These are phyloP conservation scores for Russula sp. DNA, from an alignment of 768 basidiomycete genomes.

Conservation along the genomic window DNA sequence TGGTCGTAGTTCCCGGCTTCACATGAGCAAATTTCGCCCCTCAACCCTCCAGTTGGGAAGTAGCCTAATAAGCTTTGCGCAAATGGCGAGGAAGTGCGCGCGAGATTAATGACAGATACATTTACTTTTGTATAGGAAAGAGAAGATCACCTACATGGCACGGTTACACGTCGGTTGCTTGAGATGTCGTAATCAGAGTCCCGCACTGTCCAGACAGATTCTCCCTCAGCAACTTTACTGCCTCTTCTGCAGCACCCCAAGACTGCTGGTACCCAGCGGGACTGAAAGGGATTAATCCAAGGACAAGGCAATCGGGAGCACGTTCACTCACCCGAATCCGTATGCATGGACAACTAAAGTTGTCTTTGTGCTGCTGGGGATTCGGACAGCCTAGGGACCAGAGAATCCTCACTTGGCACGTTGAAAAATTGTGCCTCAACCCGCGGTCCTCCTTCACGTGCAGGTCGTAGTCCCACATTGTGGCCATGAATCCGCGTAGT, in stretches of 20 bases:
- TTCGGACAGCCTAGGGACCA: conserved; percentile 23
- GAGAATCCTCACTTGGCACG: conserved; percentile 32
- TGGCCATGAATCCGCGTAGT: conserved; percentile 43
- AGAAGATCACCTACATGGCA: background rate
- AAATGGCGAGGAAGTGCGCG: background rate
- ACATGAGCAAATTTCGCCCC: background rate
- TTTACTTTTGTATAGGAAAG: background rate
- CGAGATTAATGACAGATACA: background rate
- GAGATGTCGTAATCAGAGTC: background rate
- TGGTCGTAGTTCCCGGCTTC: background rate
- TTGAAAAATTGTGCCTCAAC: conserved; percentile 44
- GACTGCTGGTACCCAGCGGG: conserved; percentile 30
- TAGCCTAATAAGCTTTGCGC: background rate
- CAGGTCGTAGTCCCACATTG: conserved; percentile 56
- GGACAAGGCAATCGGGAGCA: conserved; percentile 19
- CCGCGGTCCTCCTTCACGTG: conserved; percentile 48
- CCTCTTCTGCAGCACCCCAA: conserved; percentile 30
- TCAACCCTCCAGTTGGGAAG: background rate
- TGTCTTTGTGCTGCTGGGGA: conserved; percentile 24
- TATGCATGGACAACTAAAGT: conserved; percentile 51
- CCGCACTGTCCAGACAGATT: conserved; percentile 9
- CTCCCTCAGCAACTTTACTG: conserved; percentile 21
- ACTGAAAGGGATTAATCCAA: conserved; percentile 15
- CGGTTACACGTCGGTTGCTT: background rate
- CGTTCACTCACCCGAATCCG: conserved; percentile 45